Evolutionary conservation across 1,284 basidiomycete genomes (phyloP), one percentile per base, ranked within the genome.

Genomic region (Prillingera fragicola): DNA sequence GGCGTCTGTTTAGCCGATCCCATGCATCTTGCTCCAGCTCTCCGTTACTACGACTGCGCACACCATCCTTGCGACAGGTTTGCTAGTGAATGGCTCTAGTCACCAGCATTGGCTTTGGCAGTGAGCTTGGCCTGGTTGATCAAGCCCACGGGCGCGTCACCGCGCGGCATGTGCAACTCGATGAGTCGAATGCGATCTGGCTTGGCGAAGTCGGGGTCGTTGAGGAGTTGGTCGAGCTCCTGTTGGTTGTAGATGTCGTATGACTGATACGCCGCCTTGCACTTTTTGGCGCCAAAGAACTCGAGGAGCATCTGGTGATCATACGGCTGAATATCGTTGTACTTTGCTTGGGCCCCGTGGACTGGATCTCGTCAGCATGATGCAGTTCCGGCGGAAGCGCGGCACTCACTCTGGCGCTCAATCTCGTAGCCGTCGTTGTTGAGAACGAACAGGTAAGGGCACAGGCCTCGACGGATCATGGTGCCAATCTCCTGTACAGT

Each of bases 361-460:
- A 73, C 59, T 47, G 52, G 50, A 13, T 18, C 14, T 22, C 43
- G 41, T 15, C 25, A 57, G 29, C 68, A 48, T 36, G n/a, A 23
- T 10, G 33, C 21, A 23, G 9, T 12, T 3, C 22, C 8, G 15
- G 15, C 10, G 57, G 71, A 77, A 70, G 17, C 73, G 54, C 59
- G 75, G 17, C 83, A 86, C 63, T 87, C 82, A 52, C 89, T 78
- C 60, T 79, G 80, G 17, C 85, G 78, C 74, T 95, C 90, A 51
- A 94, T 90, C 33, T 83, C 83, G 67, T 90, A 91, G 0, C 91
- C 91, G 41, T 81, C 80, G 71, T 95, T 92, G 75, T 91, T 90
- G 45, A 95, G 74, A 13, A 96, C 75, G 41, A 74, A 75, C 34
- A 75, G 53, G 56, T 73, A 72, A 0, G 74, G 73, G 38, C 54